Evolutionary conservation across 345 rosid species (phyloP).

Genomic region (Gossypium raimondii): DNA sequence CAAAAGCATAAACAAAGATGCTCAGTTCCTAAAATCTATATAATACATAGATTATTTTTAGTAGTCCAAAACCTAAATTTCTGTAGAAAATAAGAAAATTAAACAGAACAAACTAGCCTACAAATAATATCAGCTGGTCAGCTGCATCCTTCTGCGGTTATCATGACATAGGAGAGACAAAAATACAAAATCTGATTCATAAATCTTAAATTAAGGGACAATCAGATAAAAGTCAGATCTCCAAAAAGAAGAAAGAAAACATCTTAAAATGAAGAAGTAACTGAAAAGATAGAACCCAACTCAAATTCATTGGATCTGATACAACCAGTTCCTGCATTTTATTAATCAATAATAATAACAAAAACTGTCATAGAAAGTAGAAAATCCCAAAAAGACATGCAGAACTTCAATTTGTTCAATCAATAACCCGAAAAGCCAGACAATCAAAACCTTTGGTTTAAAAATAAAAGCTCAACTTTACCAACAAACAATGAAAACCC

Average conservation of each 20-base stretch:
- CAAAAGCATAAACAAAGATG: not conserved
- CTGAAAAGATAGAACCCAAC: not conserved
- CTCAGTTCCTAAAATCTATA: not conserved
- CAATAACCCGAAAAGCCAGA: not conserved
- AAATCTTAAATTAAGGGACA: not conserved
- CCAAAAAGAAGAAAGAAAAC: not conserved
- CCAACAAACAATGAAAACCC: not conserved
- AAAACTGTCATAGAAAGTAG: not conserved
- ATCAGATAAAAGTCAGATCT: conserved; percentile 4
- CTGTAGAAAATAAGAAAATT: not conserved
- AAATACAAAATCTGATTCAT: not conserved
- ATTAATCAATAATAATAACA: not conserved
- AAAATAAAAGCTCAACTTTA: not conserved
- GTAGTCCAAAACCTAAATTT: not conserved
- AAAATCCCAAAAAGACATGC: not conserved
- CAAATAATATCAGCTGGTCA: not conserved
- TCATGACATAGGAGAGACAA: not conserved
- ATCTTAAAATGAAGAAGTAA: conserved; percentile 1
- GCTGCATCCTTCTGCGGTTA: not conserved
- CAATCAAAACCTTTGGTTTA: not conserved
- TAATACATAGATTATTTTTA: not conserved
- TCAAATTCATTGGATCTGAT: conserved; percentile 22
- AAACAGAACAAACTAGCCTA: not conserved
- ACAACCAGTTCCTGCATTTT: not conserved
- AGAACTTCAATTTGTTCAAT: not conserved